Base-by-base conservation (phyloP, 1,139 yeast genomes). In the Geotrichum bryndzae region DNA sequence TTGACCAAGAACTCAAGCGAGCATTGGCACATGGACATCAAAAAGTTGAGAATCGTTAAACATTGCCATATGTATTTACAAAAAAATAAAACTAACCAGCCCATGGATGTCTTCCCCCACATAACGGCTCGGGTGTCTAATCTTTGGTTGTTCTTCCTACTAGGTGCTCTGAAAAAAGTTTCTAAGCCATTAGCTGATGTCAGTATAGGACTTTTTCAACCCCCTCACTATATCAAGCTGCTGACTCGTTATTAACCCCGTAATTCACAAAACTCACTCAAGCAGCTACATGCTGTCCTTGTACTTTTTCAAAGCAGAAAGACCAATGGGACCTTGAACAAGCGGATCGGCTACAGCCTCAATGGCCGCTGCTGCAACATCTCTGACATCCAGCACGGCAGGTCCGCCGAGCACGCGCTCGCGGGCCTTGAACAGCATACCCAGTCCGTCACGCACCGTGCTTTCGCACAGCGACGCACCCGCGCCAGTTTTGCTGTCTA, bases 381-480 rank as follows among this genome's bases (percentile, higher is more conserved):
- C 77, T 66, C 86, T 88, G 0, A 90, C 88, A 0, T 90, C 80
- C 2, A 88, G 77, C 0, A 88, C 78, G 0, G 94, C 94, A 79
- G 0, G 33, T 27, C 57, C 55, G n/a, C 54, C 52, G 22, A 57
- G 56, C 8, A 64, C 51, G 41, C 56, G 56, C 23, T 63, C 61
- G 45, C 55, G 56, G 31, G 59, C 58, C 27, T 38, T 57, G 48
- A 68, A 59, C 2, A 60, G 64, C 23, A 57, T 51, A n/a, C 64
- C 68, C 35, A 69, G 53, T 11, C 62, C 56, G 50, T 65, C 66
- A 2, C 70, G 63, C 27, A 66, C 66, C 13, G 66, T 57, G 56
- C n/a, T 35, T 13, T 23, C 22, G 22, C 35, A 33, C 48, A 53
- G 48, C 31, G 45, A 22, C 15, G 29, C 50, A 23, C 54, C 63